phyloP scores from a whole-genome alignment of 2,329 filamentous ascomycete species.

The Colletotrichum lindemuthianum region DNA sequence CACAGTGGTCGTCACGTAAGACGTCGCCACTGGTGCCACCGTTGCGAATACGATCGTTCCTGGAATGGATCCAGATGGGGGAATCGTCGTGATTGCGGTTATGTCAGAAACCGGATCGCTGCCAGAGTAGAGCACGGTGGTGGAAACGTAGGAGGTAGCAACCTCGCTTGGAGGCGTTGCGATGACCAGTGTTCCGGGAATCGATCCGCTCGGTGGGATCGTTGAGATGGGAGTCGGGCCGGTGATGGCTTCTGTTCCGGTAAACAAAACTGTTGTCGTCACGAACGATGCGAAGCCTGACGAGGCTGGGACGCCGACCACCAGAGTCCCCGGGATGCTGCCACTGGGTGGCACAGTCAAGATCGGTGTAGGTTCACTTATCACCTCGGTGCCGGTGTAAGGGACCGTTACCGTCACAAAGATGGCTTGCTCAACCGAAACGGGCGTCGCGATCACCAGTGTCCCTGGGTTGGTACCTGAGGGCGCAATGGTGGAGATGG shows the following conservation, averaged over 20 bases:
- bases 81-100: conserved; percentile 8
- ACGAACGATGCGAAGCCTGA: neutral
- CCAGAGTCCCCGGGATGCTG: neutral
- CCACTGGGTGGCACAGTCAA: conserved; percentile 4
- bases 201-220: neutral
- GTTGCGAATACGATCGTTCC: conserved; percentile 25
- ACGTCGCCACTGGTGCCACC: neutral
- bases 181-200: conserved; percentile 1
- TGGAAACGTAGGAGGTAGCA: conserved; percentile 1
- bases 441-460: conserved; percentile 13
- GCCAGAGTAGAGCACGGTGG: conserved; percentile 8
- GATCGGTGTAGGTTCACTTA: neutral
- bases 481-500: conserved; percentile 1
- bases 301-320: neutral
- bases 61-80: conserved; percentile 17
- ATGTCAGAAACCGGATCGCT: conserved; percentile 1
- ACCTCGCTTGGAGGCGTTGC: neutral
- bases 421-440: neutral
- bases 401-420: neutral
- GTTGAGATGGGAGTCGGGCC: neutral
- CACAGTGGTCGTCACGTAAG: conserved; percentile 14
- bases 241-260: conserved; percentile 1
- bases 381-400: neutral
- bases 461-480: conserved; percentile 22
- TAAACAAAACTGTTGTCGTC: neutral